phyloP scores from a whole-genome alignment of 2,329 filamentous ascomycete genomes.

The Clarireedia hainanense region DNA sequence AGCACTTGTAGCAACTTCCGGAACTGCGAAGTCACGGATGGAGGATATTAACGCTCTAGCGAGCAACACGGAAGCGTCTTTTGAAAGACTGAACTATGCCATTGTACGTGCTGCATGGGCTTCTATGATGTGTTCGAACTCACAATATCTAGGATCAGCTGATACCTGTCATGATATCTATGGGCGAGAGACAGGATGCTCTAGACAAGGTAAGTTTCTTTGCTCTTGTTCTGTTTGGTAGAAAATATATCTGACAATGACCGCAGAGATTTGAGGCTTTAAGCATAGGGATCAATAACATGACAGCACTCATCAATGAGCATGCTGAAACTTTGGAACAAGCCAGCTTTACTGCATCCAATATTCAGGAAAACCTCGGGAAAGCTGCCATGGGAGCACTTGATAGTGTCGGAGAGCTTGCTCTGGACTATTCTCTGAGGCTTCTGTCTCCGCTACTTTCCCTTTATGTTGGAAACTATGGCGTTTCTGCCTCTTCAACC shows the following conservation, averaged over 20 bases:
- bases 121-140: constrained; percentile 5
- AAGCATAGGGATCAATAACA: constrained; percentile 17
- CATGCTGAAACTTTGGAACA: constrained; percentile 21
- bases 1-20: constrained; percentile 19
- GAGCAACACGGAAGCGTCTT: constrained; percentile 15
- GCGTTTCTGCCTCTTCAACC: constrained; percentile 17
- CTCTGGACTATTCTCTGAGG: constrained; percentile 18
- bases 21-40: constrained; percentile 15
- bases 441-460: constrained; percentile 11
- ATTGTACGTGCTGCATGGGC: constrained; percentile 13
- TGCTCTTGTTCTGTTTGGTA: neutral
- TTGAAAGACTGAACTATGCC: constrained; percentile 13
- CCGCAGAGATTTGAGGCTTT: constrained; percentile 19
- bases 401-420: constrained; percentile 9
- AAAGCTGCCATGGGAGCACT: constrained; percentile 18
- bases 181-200: constrained; percentile 19
- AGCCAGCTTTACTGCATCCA: constrained; percentile 16
- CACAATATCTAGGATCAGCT: constrained; percentile 13
- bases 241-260: neutral
- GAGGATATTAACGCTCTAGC: constrained; percentile 18
- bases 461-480: constrained; percentile 21
- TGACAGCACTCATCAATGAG: constrained; percentile 19
- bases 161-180: constrained; percentile 15
- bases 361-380: constrained; percentile 21
- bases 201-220: constrained; percentile 18